These are phyloP conservation scores for Fusarium keratoplasticum DNA, from an alignment of 2,329 filamentous ascomycete species.

Conservation along the genomic window DNA sequence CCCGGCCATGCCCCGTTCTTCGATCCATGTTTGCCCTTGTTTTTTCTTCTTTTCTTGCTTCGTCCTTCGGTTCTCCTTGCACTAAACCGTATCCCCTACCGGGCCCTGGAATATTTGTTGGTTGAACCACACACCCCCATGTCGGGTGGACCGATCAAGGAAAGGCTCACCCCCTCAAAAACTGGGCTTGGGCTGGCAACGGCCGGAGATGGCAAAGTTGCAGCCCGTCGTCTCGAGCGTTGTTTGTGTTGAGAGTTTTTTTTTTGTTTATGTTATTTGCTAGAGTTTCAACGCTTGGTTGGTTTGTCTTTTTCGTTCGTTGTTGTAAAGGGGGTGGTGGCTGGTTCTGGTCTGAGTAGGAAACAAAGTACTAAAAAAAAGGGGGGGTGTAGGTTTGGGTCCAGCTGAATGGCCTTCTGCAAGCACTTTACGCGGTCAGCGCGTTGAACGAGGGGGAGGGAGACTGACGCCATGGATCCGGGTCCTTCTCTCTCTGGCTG, in stretches of 20 bases:
- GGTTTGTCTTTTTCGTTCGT: neutral
- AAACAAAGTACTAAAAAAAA: neutral
- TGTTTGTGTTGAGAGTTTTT: neutral
- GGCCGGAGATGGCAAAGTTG: conserved; percentile 3
- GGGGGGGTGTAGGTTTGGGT: neutral
- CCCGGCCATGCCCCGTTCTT: neutral
- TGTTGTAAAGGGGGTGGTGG: neutral
- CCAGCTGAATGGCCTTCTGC: conserved; percentile 15
- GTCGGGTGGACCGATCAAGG: conserved; percentile 11
- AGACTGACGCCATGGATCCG: conserved; percentile 35
- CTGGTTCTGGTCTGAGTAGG: neutral
- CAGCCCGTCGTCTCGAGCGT: neutral
- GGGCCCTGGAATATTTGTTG: neutral
- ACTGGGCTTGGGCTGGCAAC: conserved; percentile 1
- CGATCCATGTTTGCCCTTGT: neutral
- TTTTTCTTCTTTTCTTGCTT: neutral
- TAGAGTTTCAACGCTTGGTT: neutral
- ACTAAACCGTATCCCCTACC: conserved; percentile 17
- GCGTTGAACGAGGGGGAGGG: conserved; percentile 17
- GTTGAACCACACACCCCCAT: neutral
- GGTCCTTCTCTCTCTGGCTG: neutral
- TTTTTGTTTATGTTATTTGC: neutral
- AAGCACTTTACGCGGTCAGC: conserved; percentile 40
- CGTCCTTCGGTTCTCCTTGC: conserved; percentile 11
- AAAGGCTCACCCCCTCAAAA: conserved; percentile 13